Evolutionary conservation across 768 basidiomycete genomes (phyloP), one percentile per base, ranked within the genome.

Genomic region (Leccinum longicurvipes): DNA sequence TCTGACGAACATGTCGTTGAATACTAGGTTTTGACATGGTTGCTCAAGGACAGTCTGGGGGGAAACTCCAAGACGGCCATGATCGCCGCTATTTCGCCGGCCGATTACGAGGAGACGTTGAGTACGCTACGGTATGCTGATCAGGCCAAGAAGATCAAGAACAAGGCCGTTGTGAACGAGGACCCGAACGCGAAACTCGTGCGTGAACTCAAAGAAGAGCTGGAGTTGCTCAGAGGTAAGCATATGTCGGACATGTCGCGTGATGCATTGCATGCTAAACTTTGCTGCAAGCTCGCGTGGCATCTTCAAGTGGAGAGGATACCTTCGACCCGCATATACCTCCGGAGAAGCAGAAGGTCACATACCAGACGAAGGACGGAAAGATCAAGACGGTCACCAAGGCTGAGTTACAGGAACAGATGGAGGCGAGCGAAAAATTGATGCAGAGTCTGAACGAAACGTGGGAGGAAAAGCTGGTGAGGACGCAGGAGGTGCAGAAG

Each of bases 81-180:
- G 97, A 98, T 99, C 61, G 97, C 97, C 50, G 97, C 97, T 36
- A 98, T 99, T 59, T 86, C 93, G 45, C 95, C 94, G n/a, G 95
- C 94, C 46, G 94, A 98, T 74, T 98, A 98, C 67, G 96, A 98
- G 62, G 96, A 98, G 73, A 98, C 96, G 15, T 77, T 98, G 58
- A 93, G 93, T 73, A 98, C 96, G 2, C 77, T 99, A 56, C 89
- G 97, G 6, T 98, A 99, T 73, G 97, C 97, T 63, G 94, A 97
- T 79, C 93, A 93, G 71, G 95, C 96, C 31, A 99, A 99, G 87
- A 96, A 96, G 86, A 99, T 99, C 76, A 98, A 95, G 86, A 99
- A 98, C 75, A 96, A 98, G 77, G 96, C 97, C 15, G 85, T 98
- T 56, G 91, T 99, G 61, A 99, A 99, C 75, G 97, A 99, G 76